phyloP scores from a whole-genome alignment of 1,284 basidiomycete species.

The Ustilago hordei region DNA sequence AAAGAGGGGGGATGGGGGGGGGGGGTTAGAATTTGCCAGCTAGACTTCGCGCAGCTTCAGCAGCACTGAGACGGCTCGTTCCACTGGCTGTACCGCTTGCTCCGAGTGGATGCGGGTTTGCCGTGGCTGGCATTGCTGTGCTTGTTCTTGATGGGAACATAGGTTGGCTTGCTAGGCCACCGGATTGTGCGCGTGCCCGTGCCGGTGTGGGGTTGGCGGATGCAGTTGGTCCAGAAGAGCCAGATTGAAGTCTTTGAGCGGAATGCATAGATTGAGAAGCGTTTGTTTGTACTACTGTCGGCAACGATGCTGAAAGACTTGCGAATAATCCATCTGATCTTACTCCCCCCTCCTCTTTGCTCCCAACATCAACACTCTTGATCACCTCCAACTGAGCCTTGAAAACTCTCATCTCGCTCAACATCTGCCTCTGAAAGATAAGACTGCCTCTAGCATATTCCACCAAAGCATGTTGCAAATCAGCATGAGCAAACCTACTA shows the following conservation, averaged over 20 bases:
- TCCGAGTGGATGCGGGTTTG: conserved; percentile 35
- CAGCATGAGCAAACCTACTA: conserved; percentile 59
- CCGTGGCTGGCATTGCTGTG: neutral
- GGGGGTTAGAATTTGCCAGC: conserved; percentile 43
- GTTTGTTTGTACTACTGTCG: conserved; percentile 6
- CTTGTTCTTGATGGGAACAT: conserved; percentile 28
- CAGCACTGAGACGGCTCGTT: conserved; percentile 39
- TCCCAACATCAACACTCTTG: neutral
- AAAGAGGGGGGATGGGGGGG: too few species aligned
- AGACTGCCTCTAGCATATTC: conserved; percentile 58
- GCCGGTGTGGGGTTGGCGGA: neutral
- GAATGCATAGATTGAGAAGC: conserved; percentile 24
- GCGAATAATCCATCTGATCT: conserved; percentile 8
- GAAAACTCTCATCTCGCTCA: conserved; percentile 49
- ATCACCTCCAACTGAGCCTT: conserved; percentile 31
- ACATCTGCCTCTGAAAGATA: conserved; percentile 36
- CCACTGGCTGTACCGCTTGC: conserved; percentile 39
- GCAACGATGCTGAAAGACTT: neutral
- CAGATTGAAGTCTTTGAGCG: neutral
- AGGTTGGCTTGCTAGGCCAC: conserved; percentile 13
- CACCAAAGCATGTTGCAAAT: conserved; percentile 55
- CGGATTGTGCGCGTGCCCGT: neutral
- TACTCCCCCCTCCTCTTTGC: conserved; percentile 11
- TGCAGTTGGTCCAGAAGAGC: neutral
- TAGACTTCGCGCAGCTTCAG: conserved; percentile 46